Conservation (phyloP, 176 grass and related monocot genomes). For the Oryza glaberrima region DNA sequence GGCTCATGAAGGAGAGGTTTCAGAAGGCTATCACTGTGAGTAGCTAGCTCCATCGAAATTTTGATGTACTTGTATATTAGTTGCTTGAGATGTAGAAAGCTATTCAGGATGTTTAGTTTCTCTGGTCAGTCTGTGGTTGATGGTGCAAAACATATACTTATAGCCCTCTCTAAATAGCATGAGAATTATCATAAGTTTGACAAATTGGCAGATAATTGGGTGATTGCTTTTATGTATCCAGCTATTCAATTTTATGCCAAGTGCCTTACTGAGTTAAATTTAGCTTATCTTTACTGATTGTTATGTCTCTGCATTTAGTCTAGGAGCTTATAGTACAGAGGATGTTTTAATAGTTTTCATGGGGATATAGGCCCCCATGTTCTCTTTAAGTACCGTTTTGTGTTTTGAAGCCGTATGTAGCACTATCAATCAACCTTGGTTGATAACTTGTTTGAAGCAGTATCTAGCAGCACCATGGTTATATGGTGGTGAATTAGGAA, state of each 20-base stretch:
- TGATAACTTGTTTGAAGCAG: no score
- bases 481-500: not conserved
- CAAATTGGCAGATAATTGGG: not conserved
- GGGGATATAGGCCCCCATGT: not conserved
- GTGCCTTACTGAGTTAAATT: not conserved
- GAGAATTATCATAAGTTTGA: not conserved
- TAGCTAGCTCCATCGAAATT: slow-evolving; percentile 22
- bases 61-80: slow-evolving; percentile 16
- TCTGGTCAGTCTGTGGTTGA: not conserved
- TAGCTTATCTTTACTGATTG: not conserved
- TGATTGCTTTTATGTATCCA: not conserved
- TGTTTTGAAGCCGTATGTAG: not conserved
- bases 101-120: slow-evolving; percentile 20
- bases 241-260: not conserved
- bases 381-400: not conserved
- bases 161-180: slow-evolving; percentile 20
- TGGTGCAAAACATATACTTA: slow-evolving; percentile 9
- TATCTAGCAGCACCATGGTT: not conserved
- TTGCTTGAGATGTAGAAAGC: slow-evolving; percentile 21
- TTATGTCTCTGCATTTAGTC: not conserved
- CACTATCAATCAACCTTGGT: not conserved
- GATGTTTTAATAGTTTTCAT: not conserved
- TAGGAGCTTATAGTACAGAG: not conserved
- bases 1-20: not conserved
- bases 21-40: slow-evolving; percentile 33